These are phyloP conservation scores for Fusarium pseudograminearum DNA, from an alignment of 2,329 filamentous ascomycete genomes.

Conservation along the genomic window DNA sequence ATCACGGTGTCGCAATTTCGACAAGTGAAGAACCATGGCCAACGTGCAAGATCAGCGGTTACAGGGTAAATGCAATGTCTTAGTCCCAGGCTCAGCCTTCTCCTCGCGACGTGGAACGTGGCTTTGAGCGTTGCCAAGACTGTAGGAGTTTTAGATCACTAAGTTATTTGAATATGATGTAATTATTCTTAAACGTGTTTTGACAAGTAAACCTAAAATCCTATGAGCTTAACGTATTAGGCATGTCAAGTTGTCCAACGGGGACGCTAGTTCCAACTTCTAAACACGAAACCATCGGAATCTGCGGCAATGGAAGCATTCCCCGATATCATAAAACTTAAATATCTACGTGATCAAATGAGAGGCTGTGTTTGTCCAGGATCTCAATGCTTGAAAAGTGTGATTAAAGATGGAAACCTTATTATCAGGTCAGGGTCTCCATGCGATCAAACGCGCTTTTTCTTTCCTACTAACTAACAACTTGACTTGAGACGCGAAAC, in stretches of 20 bases:
- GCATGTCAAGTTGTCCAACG: fast-evolving
- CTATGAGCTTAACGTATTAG: too few relatives aligned
- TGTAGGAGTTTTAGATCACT: neutral
- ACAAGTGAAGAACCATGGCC: too few relatives aligned
- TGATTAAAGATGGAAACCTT: too few relatives aligned
- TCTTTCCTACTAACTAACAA: neutral
- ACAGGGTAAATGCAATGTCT: neutral
- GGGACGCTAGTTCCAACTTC: fast-evolving
- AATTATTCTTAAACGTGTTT: neutral
- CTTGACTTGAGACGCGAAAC: fast-evolving
- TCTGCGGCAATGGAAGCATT: neutral
- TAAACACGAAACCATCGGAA: fast-evolving
- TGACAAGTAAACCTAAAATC: too few relatives aligned
- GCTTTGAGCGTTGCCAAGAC: neutral
- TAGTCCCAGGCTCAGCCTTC: neutral
- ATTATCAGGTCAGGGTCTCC: too few relatives aligned
- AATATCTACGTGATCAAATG: neutral
- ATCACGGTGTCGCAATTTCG: too few relatives aligned
- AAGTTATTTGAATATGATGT: too few relatives aligned
- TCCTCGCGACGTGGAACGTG: neutral
- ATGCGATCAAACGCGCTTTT: neutral
- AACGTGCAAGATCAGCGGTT: neutral
- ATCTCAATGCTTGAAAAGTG: neutral
- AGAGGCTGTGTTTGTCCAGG: neutral
- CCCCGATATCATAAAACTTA: fast-evolving